A percentile compares a stretch with the other conserved stretches of the same genome.
Conservation (phyloP, 768 basidiomycete species). For the Lactarius quietus region DNA sequence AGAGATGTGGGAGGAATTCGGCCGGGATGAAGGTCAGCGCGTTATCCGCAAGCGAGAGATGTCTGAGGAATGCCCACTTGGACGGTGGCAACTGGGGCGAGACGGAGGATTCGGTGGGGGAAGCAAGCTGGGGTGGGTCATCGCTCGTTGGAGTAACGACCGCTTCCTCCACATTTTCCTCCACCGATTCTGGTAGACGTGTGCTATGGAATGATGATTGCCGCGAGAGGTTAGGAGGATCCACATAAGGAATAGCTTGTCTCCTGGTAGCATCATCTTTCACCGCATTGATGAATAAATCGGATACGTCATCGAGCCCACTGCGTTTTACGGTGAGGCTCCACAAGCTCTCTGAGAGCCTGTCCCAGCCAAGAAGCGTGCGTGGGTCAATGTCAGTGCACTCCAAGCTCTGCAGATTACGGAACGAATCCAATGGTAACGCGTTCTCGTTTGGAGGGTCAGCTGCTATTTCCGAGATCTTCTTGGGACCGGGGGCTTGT, state of each 20-base stretch:
- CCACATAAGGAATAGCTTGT: conserved; percentile 47
- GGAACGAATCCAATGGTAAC: conserved; percentile 80
- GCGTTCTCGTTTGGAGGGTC: conserved; percentile 72
- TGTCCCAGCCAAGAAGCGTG: conserved; percentile 79
- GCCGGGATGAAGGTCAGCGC: conserved; percentile 76
- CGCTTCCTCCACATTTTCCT: conserved; percentile 45
- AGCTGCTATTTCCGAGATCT: conserved; percentile 63
- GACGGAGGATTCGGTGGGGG: conserved; percentile 29
- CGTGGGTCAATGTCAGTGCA: conserved; percentile 82
- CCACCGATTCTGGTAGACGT: conserved; percentile 53
- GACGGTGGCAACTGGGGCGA: conserved; percentile 46
- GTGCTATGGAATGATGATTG: conserved; percentile 49
- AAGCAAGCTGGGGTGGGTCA: conserved; percentile 22
- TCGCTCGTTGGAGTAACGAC: conserved; percentile 21
- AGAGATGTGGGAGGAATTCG: conserved; percentile 60
- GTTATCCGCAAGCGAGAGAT: conserved; percentile 78
- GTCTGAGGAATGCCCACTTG: conserved; percentile 74
- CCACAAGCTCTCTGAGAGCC: conserved; percentile 61
- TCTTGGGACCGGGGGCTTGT: conserved; percentile 57
- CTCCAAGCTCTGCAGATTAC: conserved; percentile 73
- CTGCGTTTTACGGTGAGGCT: conserved; percentile 75
- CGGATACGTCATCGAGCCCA: conserved; percentile 76
- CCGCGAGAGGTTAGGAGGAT: conserved; percentile 38
- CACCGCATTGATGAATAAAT: conserved; percentile 73
- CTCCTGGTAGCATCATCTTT: conserved; percentile 69